Evolutionary conservation across 2,329 filamentous ascomycete species (phyloP).

Genomic region (Pyricularia sp.): DNA sequence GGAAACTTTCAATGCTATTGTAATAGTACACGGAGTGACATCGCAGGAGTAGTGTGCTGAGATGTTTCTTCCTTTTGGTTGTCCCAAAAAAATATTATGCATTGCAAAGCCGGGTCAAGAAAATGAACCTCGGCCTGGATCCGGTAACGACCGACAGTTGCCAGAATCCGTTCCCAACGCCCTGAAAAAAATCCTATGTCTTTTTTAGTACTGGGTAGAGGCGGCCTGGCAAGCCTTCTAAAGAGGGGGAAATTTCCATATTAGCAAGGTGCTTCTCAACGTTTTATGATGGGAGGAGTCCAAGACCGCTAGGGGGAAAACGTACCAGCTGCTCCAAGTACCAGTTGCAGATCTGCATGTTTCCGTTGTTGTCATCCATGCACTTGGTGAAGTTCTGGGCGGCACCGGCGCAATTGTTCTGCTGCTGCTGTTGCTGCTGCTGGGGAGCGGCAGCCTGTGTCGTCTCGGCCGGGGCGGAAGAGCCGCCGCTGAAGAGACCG

Average conservation of each 20-base stretch:
- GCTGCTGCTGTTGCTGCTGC: conserved; percentile 40
- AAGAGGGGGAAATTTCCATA: not conserved
- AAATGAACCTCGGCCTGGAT: not conserved
- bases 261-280: not conserved
- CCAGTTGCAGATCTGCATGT: conserved; percentile 94
- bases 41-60: not conserved
- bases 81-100: not conserved
- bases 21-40: not conserved
- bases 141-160: not conserved
- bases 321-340: conserved; percentile 76
- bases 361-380: conserved; percentile 89
- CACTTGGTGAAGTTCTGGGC: conserved; percentile 83
- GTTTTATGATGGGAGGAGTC: not conserved
- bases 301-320: not conserved
- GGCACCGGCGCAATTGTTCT: conserved; percentile 63
- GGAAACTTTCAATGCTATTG: conserved; percentile 3
- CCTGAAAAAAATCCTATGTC: not conserved
- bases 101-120: not conserved
- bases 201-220: conserved; percentile 52
- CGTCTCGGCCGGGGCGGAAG: conserved; percentile 36
- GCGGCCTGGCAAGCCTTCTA: conserved; percentile 70
- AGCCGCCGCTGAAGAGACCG: conserved; percentile 70
- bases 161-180: not conserved
- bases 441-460: conserved; percentile 39
- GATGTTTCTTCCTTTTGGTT: not conserved